phyloP scores from a whole-genome alignment of 1,284 basidiomycete genomes.

The Ceratobasidium sp. region DNA sequence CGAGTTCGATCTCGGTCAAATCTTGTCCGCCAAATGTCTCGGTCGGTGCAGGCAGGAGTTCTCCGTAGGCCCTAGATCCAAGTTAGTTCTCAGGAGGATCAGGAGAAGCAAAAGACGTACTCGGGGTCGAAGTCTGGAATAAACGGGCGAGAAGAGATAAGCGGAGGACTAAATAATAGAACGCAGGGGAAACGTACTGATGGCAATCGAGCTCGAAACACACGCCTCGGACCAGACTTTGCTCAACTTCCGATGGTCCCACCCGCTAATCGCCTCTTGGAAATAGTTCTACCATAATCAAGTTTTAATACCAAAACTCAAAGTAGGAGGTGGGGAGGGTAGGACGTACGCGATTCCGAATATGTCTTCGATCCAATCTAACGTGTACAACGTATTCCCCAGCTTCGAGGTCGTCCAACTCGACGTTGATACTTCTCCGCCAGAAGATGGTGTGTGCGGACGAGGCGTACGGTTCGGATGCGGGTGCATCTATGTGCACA shows the following conservation, averaged over 20 bases:
- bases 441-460: constrained; percentile 57
- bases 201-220: constrained; percentile 63
- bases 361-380: constrained; percentile 58
- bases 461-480: constrained; percentile 56
- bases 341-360: constrained; percentile 20
- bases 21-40: constrained; percentile 42
- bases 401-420: constrained; percentile 59
- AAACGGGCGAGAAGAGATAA: not conserved
- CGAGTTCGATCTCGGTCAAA: constrained; percentile 43
- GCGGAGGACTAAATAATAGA: no score
- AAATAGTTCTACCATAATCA: constrained; percentile 22
- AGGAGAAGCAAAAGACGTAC: constrained; percentile 7
- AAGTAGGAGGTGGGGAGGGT: not conserved
- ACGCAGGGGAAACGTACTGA: constrained; percentile 55
- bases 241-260: constrained; percentile 48
- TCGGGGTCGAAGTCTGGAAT: constrained; percentile 21
- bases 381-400: constrained; percentile 70
- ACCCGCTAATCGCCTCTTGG: constrained; percentile 29
- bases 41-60: constrained; percentile 27
- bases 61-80: constrained; percentile 6
- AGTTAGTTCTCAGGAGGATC: not conserved
- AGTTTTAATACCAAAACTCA: no score
- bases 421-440: constrained; percentile 61
- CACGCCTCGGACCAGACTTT: constrained; percentile 60
- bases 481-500: constrained; percentile 15